phyloP scores from a whole-genome alignment of 768 basidiomycete genomes.

The Boletus rex-veris region DNA sequence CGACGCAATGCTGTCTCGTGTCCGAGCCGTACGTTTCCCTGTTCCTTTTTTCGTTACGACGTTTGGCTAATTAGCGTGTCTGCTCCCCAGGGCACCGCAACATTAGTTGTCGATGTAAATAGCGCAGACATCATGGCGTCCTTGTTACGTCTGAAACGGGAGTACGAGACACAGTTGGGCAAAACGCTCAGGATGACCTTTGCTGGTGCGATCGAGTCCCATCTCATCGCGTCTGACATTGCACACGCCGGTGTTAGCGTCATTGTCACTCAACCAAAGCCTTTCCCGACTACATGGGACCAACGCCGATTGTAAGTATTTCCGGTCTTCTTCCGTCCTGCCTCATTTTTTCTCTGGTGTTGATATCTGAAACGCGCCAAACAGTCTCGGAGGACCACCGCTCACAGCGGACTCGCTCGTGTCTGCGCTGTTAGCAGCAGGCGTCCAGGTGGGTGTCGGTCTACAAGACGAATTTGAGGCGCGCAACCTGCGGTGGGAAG shows the following conservation, averaged over 20 bases:
- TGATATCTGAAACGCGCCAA: not conserved
- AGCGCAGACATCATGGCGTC: conserved; percentile 73
- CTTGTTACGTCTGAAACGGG: conserved; percentile 62
- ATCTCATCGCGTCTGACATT: conserved; percentile 66
- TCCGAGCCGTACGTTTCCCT: conserved; percentile 12
- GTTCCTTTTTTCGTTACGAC: not conserved
- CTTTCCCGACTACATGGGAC: conserved; percentile 67
- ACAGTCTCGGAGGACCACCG: conserved; percentile 68
- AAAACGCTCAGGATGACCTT: conserved; percentile 61
- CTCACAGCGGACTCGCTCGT: conserved; percentile 53
- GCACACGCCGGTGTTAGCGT: conserved; percentile 65
- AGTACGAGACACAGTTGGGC: conserved; percentile 57
- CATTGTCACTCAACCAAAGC: conserved; percentile 60
- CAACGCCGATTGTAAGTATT: conserved; percentile 52
- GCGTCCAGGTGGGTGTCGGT: conserved; percentile 64
- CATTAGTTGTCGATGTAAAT: conserved; percentile 64
- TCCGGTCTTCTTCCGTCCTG: not conserved
- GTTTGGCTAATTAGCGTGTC: not conserved
- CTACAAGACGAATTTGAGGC: conserved; percentile 33
- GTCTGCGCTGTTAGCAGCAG: conserved; percentile 49
- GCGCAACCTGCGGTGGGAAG: conserved; percentile 36
- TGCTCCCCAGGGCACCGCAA: conserved; percentile 49
- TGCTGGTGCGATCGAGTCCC: conserved; percentile 58
- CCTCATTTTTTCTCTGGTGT: not conserved
- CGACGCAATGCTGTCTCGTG: conserved; percentile 24